Percentiles rank a stretch among this genome's conserved stretches.
These are phyloP conservation scores for Trichophyton equinum DNA, from an alignment of 2,329 filamentous ascomycete genomes.

Conservation along the genomic window DNA sequence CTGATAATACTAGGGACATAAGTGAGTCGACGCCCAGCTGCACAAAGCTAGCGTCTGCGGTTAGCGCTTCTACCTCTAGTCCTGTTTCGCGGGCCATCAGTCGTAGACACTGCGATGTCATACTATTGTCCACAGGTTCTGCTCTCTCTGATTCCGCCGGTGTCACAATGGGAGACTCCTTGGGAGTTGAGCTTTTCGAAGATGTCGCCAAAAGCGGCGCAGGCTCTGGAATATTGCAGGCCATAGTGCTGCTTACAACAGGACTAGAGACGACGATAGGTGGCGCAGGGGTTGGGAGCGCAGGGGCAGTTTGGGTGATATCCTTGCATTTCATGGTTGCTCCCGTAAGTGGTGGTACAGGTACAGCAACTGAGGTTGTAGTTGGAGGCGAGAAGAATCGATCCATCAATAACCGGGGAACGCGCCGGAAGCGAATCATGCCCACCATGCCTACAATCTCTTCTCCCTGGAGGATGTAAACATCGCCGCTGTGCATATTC, in stretches of 20 bases:
- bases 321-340: background rate
- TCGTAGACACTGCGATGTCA: background rate
- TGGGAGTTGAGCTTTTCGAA: background rate
- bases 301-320: background rate
- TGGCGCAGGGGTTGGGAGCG: background rate
- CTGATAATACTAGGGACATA: background rate
- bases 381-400: conserved; percentile 12
- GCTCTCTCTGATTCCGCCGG: background rate
- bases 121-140: background rate
- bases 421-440: conserved; percentile 11
- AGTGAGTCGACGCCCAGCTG: conserved; percentile 2
- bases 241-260: background rate
- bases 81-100: background rate
- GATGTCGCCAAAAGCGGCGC: background rate
- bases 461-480: conserved; percentile 17
- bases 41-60: background rate
- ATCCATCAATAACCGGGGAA: background rate
- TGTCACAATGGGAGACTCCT: background rate
- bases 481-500: conserved; percentile 19
- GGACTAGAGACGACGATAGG: background rate
- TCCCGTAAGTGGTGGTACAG: background rate
- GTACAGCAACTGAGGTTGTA: background rate
- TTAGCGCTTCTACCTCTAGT: background rate
- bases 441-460: conserved; percentile 20
- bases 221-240: background rate